Evolutionary conservation across 169 alveolate genomes (phyloP).

Genomic region (Theileria annulata): DNA sequence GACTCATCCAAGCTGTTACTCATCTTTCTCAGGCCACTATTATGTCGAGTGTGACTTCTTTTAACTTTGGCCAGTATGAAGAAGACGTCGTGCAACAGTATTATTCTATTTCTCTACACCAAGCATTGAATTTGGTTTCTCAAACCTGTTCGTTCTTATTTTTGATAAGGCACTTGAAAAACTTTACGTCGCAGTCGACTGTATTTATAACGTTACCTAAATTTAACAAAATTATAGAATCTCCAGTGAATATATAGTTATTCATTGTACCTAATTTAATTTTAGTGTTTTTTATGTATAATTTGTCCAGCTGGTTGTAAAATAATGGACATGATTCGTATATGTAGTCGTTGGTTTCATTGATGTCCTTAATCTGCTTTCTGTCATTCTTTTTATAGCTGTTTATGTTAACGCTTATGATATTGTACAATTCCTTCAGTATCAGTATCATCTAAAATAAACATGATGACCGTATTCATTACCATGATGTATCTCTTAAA

Average conservation of each 20-base stretch:
- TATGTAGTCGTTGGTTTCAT: slow-evolving; percentile 2
- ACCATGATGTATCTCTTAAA: slow-evolving; percentile 22
- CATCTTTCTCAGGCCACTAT: not conserved
- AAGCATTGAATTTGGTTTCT: not conserved
- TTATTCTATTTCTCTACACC: slow-evolving; percentile 15
- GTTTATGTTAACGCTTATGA: not conserved
- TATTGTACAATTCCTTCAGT: slow-evolving; percentile 10
- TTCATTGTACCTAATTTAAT: not conserved
- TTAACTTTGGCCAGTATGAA: slow-evolving; percentile 22
- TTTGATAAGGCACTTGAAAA: slow-evolving; percentile 4
- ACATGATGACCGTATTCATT: not conserved
- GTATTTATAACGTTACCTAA: not conserved
- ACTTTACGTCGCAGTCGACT: not conserved
- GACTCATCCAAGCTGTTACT: not conserved
- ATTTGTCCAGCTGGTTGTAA: slow-evolving; percentile 1
- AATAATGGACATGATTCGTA: slow-evolving; percentile 51
- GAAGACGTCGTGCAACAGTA: slow-evolving; percentile 19
- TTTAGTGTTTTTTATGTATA: not conserved
- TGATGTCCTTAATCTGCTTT: not conserved
- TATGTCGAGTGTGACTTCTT: not conserved
- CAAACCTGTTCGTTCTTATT: slow-evolving; percentile 13
- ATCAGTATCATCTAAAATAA: slow-evolving; percentile 9
- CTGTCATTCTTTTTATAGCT: slow-evolving; percentile 1
- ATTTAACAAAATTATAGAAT: not conserved
- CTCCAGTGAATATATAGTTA: not conserved